A percentile compares a stretch with the other conserved stretches of the same genome.
Conservation (phyloP, 164 flowering plant genomes). For the Pachysandra terminalis region DNA sequence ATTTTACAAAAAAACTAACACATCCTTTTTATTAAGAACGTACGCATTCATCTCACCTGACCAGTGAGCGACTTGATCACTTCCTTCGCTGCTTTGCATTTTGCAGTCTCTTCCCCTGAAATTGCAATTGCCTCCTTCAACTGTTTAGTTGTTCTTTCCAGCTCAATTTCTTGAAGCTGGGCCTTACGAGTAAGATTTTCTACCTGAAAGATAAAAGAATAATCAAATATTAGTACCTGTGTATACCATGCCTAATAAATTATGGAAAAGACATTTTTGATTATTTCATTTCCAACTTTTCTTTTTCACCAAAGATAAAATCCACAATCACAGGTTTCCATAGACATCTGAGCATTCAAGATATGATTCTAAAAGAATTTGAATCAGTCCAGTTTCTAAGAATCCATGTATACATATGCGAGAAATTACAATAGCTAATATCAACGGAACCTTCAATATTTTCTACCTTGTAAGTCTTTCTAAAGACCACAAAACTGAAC, state of each 20-base stretch:
- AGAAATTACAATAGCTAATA: too few species aligned
- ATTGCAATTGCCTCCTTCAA: conserved; percentile 79
- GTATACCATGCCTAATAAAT: neutral
- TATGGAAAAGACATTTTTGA: too few species aligned
- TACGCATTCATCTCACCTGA: conserved; percentile 56
- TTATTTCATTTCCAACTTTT: too few species aligned
- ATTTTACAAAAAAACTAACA: neutral
- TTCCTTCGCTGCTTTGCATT: conserved; percentile 97
- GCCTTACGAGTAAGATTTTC: conserved; percentile 83
- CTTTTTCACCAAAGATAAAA: too few species aligned
- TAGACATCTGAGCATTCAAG: too few species aligned
- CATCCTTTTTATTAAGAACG: neutral
- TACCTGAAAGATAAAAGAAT: conserved; percentile 48
- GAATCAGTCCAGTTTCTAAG: too few species aligned
- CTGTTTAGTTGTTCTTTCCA: conserved; percentile 85
- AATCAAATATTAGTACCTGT: conserved; percentile 6
- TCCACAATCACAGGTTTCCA: too few species aligned
- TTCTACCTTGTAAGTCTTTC: too few species aligned
- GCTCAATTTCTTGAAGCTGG: conserved; percentile 80
- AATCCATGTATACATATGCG: too few species aligned
- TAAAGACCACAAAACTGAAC: too few species aligned
- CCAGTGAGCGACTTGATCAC: conserved; percentile 96
- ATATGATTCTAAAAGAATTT: too few species aligned
- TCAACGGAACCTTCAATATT: too few species aligned
- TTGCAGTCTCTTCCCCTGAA: conserved; percentile 90